phyloP scores from a whole-genome alignment of 257 asterid genomes.

The Solanum pinnatisectum region DNA sequence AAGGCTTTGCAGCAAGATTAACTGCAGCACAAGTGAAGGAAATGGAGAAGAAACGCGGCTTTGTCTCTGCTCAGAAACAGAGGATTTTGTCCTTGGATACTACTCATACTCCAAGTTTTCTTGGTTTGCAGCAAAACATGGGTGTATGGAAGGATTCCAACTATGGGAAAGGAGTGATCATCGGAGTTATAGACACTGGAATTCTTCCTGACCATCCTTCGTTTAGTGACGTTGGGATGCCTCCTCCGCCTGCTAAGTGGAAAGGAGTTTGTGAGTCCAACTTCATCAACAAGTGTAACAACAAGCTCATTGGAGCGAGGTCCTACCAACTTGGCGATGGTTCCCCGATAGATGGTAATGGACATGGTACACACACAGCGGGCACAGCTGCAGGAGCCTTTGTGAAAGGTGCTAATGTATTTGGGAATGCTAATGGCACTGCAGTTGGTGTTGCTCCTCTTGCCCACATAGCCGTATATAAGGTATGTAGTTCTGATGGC shows the following conservation, averaged over 20 bases:
- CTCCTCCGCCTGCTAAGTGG: constrained; percentile 44
- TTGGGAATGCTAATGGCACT: constrained; percentile 36
- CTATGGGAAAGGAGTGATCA: constrained; percentile 41
- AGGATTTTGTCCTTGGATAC: constrained; percentile 19
- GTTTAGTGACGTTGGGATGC: constrained; percentile 35
- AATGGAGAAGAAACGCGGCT: constrained; percentile 19
- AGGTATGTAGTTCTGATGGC: constrained; percentile 1
- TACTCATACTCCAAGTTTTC: constrained; percentile 35
- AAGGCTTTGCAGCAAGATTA: constrained; percentile 39
- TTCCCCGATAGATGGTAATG: constrained; percentile 14
- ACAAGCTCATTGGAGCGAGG: constrained; percentile 47
- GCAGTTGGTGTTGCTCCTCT: constrained; percentile 49
- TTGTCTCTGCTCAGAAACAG: constrained; percentile 26
- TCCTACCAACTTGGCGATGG: not conserved
- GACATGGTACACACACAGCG: constrained; percentile 51
- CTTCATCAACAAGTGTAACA: constrained; percentile 15
- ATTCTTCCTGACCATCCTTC: constrained; percentile 39
- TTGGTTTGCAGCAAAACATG: constrained; percentile 29
- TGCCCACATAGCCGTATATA: constrained; percentile 50
- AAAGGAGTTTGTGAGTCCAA: constrained; percentile 30
- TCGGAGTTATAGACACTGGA: constrained; percentile 41
- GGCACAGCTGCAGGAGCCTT: constrained; percentile 49
- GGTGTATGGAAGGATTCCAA: constrained; percentile 42
- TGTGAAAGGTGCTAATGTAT: constrained; percentile 34
- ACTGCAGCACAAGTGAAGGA: constrained; percentile 16